Evolutionary conservation across 2,329 filamentous ascomycete species (phyloP).

Genomic region (Paecilomyces formosus): DNA sequence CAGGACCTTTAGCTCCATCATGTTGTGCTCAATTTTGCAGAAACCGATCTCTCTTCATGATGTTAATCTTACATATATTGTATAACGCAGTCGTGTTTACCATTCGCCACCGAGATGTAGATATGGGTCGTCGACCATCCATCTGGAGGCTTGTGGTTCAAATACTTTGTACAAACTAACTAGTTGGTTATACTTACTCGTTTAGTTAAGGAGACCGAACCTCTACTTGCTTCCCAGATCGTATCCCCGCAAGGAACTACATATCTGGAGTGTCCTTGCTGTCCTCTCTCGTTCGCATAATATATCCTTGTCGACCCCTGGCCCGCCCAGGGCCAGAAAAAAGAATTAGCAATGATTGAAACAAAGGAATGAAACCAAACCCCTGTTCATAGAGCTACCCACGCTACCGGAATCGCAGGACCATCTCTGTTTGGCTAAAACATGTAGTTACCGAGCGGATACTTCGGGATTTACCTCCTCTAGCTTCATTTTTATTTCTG

Average conservation of each 20-base stretch:
- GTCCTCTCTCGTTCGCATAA: background rate
- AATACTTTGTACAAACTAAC: too few relatives aligned
- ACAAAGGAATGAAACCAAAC: background rate
- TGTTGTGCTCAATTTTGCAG: background rate
- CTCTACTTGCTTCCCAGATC: background rate
- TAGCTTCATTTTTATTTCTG: background rate
- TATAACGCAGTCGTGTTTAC: too few relatives aligned
- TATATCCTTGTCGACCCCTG: background rate
- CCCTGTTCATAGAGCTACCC: background rate
- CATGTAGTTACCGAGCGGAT: background rate
- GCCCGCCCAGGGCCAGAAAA: background rate
- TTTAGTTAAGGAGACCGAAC: background rate
- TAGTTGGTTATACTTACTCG: background rate
- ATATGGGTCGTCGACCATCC: too few relatives aligned
- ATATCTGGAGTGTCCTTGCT: background rate
- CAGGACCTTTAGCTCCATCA: background rate
- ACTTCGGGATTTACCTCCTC: background rate
- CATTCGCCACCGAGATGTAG: too few relatives aligned
- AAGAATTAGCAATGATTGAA: background rate
- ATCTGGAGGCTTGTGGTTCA: too few relatives aligned
- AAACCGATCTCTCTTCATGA: background rate
- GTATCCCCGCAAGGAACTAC: background rate
- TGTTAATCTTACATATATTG: background rate
- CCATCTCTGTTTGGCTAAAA: background rate
- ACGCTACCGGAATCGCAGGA: background rate